A percentile compares a stretch with the other conserved stretches of the same genome.
Evolutionary conservation across 1,284 basidiomycete genomes (phyloP).

Genomic region (Cryptococcus sp.): DNA sequence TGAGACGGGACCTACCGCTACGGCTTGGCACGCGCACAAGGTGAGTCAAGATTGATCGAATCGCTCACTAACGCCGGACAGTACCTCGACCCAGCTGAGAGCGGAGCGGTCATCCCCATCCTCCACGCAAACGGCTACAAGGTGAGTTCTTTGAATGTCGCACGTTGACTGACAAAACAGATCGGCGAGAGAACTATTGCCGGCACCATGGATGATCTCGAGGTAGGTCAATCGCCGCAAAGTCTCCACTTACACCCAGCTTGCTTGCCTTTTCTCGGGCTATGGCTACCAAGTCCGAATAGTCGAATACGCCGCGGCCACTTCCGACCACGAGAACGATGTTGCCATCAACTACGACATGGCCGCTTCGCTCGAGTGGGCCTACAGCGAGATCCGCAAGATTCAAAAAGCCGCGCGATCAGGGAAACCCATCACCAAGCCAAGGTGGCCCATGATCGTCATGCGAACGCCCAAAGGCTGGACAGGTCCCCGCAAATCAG

Average conservation of each 20-base stretch:
- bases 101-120: constrained; percentile 83
- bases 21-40: constrained; percentile 77
- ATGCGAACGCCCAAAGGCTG: constrained; percentile 80
- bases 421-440: constrained; percentile 74
- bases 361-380: constrained; percentile 79
- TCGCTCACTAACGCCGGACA: constrained; percentile 36
- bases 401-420: constrained; percentile 76
- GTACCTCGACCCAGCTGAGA: constrained; percentile 87
- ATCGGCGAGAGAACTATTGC: constrained; percentile 85
- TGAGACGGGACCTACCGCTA: constrained; percentile 80
- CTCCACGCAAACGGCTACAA: constrained; percentile 72
- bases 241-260: constrained; percentile 14
- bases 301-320: constrained; percentile 70
- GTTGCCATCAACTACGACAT: constrained; percentile 58
- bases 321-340: constrained; percentile 51
- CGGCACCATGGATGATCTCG: constrained; percentile 86
- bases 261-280: constrained; percentile 55
- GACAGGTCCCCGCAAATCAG: constrained; percentile 66
- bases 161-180: constrained; percentile 62
- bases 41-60: constrained; percentile 10
- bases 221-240: constrained; percentile 55
- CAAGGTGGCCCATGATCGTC: constrained; percentile 81
- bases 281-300: constrained; percentile 86
- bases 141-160: background rate
- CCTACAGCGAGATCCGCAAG: constrained; percentile 67